phyloP scores from a whole-genome alignment of 495 filamentous ascomycete species.

The Letharia columbiana region DNA sequence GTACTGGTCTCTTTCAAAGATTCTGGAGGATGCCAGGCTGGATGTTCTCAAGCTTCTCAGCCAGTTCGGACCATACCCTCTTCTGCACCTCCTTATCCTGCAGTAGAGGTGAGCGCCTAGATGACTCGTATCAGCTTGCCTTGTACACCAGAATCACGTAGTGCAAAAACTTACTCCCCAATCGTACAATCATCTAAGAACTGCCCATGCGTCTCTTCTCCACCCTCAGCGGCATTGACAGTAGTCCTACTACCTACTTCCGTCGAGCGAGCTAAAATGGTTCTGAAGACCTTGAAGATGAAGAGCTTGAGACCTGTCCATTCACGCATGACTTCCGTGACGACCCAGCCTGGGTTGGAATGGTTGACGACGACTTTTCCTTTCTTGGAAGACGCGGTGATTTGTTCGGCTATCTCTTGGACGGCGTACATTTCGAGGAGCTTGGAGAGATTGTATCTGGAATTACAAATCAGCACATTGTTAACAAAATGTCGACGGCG shows the following conservation, averaged over 20 bases:
- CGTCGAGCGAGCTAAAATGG: constrained; percentile 18
- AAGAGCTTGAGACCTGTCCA: neutral
- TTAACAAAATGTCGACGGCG: neutral
- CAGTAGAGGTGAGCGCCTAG: constrained; percentile 20
- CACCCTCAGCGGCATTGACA: constrained; percentile 30
- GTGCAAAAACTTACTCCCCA: constrained; percentile 9
- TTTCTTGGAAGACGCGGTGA: constrained; percentile 24
- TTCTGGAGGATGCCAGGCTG: constrained; percentile 23
- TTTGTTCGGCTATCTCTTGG: constrained; percentile 29
- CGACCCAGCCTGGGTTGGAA: constrained; percentile 30
- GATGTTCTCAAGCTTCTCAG: constrained; percentile 27
- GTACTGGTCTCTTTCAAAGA: constrained; percentile 4
- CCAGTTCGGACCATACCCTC: constrained; percentile 31
- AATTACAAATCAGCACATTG: neutral
- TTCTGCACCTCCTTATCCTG: constrained; percentile 27
- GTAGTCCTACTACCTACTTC: constrained; percentile 40
- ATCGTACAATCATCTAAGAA: constrained; percentile 26
- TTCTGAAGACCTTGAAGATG: constrained; percentile 5
- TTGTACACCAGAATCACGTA: neutral
- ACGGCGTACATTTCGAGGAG: constrained; percentile 29
- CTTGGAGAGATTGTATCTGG: constrained; percentile 33
- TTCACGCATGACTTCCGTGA: constrained; percentile 29
- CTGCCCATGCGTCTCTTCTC: constrained; percentile 35
- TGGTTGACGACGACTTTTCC: constrained; percentile 28
- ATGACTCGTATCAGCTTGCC: neutral